These are phyloP conservation scores for Acanthamoeba triangularis DNA, from an alignment of 208 protist genomes.

Conservation along the genomic window DNA sequence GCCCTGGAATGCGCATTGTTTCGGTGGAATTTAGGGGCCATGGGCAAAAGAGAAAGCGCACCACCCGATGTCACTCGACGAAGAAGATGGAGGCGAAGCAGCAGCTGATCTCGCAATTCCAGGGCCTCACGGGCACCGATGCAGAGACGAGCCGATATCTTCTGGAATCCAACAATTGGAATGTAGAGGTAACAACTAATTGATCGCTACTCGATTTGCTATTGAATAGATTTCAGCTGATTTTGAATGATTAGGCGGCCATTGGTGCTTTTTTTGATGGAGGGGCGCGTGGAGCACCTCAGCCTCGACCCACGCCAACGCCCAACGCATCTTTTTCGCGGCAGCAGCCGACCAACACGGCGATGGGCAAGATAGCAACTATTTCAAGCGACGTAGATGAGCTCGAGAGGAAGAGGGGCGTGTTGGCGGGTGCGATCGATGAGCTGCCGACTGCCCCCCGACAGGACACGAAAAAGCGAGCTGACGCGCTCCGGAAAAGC, in stretches of 20 bases:
- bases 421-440: background rate
- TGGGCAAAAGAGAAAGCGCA: background rate
- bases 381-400: slow-evolving; percentile 16
- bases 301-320: background rate
- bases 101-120: background rate
- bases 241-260: background rate
- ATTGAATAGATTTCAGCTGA: background rate
- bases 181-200: background rate
- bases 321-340: background rate
- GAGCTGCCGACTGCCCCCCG: background rate
- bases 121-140: background rate
- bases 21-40: background rate
- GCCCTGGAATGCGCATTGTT: no score
- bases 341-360: background rate
- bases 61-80: background rate
- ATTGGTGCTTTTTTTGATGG: slow-evolving; percentile 22
- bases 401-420: background rate
- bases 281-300: background rate
- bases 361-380: background rate
- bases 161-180: background rate
- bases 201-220: no score
- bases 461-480: background rate
- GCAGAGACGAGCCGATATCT: slow-evolving; percentile 4
- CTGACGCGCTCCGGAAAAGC: background rate
- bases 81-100: slow-evolving; percentile 12